Base-by-base conservation (phyloP, 2,329 filamentous ascomycete species). In the Trichoderma gracile region DNA sequence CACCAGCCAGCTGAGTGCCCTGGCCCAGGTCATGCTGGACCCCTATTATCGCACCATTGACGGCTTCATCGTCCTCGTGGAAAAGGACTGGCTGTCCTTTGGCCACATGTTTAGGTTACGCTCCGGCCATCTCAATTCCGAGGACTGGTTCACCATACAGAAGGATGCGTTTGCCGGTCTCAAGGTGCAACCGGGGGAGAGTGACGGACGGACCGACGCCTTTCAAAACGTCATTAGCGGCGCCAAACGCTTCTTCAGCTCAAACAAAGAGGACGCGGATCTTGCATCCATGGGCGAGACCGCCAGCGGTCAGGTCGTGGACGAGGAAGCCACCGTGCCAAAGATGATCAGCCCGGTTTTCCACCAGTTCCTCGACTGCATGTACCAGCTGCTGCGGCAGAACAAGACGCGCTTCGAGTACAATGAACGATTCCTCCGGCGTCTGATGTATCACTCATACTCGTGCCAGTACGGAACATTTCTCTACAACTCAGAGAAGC, bases 21-120 rank as follows among this genome's bases (percentile, higher is more conserved):
- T 99, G 64, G 89, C 93, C 63, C 93, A 99, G 78, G 84, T 99
- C 45, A 94, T 97, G 81, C 84, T 99, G 9, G 95, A 99, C 73
- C 95, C 95, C 0, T 97, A 96, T 76, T 99, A 93, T 75, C 87
- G 95, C 58, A 98, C 95, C 0, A 81, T 99, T 56, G 90, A 97
- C 70, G 95, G 95, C 0, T 99, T 98, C 76, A 93, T 98, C 70
- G 88, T 96, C 2, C 80, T 99, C 7, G 85, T 99, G 2, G 95
- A 99, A 77, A 99, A 99, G 75, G 95, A 99, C 73, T 99, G 95
- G 92, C 79, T 99, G 14, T 95, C 94, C 0, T 99, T 97, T 78
- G 95, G 95, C 1, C 94, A 99, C 77, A 97, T 97, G 89, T 99
- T 99, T 78, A 88, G 93, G 62, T 87, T 97, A 71, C 88, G 95